A percentile compares a stretch with the other conserved stretches of the same genome.
Conservation (phyloP, 352 stramenopile genomes). For the Phytophthora sp. region DNA sequence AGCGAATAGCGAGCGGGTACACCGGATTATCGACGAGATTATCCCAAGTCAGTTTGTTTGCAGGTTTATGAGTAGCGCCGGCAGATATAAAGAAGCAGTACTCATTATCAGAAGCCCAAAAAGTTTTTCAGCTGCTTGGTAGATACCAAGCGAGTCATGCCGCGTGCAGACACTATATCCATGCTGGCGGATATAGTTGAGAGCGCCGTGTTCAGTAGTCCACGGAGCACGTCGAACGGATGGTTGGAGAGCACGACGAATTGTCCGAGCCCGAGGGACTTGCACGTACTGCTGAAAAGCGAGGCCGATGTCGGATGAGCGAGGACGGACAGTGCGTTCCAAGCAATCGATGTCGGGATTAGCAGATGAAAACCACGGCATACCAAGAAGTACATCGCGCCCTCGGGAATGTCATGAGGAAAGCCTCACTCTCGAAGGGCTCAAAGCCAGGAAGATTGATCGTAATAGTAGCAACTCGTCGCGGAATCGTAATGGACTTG, state of each 20-base stretch:
- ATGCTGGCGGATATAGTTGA: not conserved
- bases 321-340: not conserved
- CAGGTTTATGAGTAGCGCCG: not conserved
- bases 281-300: not conserved
- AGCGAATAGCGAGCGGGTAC: not conserved
- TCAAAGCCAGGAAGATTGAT: not conserved
- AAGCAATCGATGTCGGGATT: not conserved
- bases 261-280: not conserved
- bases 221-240: not conserved
- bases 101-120: not conserved
- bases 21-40: not conserved
- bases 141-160: not conserved
- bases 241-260: not conserved
- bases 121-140: not conserved
- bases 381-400: not conserved
- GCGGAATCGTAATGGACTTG: not conserved
- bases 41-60: not conserved
- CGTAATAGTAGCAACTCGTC: not conserved
- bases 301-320: not conserved
- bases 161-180: not conserved
- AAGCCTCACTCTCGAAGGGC: not conserved
- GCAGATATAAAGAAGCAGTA: not conserved
- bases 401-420: not conserved
- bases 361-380: not conserved
- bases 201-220: not conserved